Percentiles rank a stretch among this genome's conserved stretches.
phyloP scores from a whole-genome alignment of 1,284 basidiomycete species.

The Anthracocystis panici-leucophaei region DNA sequence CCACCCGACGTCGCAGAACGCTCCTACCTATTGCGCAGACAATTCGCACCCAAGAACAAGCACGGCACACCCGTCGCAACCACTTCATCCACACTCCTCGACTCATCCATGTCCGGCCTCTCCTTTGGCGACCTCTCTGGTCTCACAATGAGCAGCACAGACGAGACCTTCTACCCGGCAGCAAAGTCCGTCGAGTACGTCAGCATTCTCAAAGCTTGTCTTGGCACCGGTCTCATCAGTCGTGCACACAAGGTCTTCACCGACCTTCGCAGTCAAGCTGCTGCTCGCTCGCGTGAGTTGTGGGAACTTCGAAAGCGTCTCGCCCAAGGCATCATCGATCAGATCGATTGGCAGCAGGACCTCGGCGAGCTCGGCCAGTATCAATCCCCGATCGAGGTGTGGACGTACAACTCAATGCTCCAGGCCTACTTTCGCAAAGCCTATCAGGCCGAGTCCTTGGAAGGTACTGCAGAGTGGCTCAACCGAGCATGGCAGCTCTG shows the following conservation, averaged over 20 bases:
- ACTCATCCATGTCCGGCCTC: constrained; percentile 22
- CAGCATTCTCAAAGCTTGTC: constrained; percentile 64
- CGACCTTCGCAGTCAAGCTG: constrained; percentile 54
- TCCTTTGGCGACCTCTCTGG: constrained; percentile 49
- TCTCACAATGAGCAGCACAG: constrained; percentile 47
- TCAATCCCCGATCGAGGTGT: constrained; percentile 48
- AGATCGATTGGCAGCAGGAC: constrained; percentile 40
- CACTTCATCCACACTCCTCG: constrained; percentile 9
- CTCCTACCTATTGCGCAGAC: constrained; percentile 27
- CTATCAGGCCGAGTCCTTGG: constrained; percentile 43
- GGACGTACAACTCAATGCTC: constrained; percentile 65
- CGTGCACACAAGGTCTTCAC: constrained; percentile 64
- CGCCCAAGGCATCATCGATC: constrained; percentile 42
- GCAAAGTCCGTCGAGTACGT: constrained; percentile 54
- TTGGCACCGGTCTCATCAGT: constrained; percentile 60
- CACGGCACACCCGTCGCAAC: constrained; percentile 11
- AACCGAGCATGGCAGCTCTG: constrained; percentile 57
- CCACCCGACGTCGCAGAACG: constrained; percentile 48
- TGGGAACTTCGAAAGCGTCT: constrained; percentile 41
- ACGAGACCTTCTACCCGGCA: constrained; percentile 61
- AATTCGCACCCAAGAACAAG: constrained; percentile 24
- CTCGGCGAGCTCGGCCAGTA: constrained; percentile 28
- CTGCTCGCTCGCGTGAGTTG: constrained; percentile 40
- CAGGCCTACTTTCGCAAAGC: constrained; percentile 62
- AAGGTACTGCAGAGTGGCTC: constrained; percentile 52